Evolutionary conservation across 2,329 filamentous ascomycete genomes (phyloP).

Genomic region (Trichoderma harzianum): DNA sequence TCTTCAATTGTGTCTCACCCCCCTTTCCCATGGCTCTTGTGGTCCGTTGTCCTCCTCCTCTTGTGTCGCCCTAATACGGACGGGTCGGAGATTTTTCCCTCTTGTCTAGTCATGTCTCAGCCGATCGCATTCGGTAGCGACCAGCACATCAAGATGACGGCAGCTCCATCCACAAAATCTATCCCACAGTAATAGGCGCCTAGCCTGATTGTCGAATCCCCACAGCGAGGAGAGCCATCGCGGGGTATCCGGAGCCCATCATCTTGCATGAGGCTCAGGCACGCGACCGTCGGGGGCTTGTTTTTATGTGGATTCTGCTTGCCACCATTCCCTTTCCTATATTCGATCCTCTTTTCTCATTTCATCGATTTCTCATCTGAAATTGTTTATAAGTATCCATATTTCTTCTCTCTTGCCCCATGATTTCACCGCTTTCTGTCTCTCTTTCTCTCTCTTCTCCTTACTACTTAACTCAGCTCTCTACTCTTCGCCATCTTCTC

Average conservation of each 20-base stretch:
- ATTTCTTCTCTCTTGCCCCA: not conserved
- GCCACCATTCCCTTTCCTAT: slow-evolving; percentile 12
- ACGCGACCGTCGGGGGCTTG: not conserved
- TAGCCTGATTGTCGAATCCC: slow-evolving; percentile 4
- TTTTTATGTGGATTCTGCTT: slow-evolving; percentile 10
- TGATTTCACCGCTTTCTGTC: slow-evolving; percentile 8
- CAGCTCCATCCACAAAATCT: slow-evolving; percentile 6
- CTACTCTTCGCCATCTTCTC: slow-evolving; percentile 12
- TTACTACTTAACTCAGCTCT: slow-evolving; percentile 4
- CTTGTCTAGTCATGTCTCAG: slow-evolving; percentile 12
- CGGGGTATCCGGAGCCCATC: slow-evolving; percentile 12
- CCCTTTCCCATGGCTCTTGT: not conserved
- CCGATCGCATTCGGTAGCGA: not conserved
- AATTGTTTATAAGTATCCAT: not conserved
- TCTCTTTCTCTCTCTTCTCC: slow-evolving; percentile 12
- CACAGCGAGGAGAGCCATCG: slow-evolving; percentile 3
- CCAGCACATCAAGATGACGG: not conserved
- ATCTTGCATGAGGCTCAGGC: slow-evolving; percentile 10
- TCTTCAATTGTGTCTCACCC: not conserved
- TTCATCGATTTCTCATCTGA: not conserved
- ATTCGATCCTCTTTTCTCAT: not conserved
- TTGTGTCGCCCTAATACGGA: slow-evolving; percentile 8
- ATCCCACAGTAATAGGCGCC: not conserved
- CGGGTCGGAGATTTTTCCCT: slow-evolving; percentile 13
- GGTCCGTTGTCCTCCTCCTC: not conserved